These are phyloP conservation scores for Pleurotus tuoliensis DNA, from an alignment of 768 basidiomycete genomes.

Conservation along the genomic window DNA sequence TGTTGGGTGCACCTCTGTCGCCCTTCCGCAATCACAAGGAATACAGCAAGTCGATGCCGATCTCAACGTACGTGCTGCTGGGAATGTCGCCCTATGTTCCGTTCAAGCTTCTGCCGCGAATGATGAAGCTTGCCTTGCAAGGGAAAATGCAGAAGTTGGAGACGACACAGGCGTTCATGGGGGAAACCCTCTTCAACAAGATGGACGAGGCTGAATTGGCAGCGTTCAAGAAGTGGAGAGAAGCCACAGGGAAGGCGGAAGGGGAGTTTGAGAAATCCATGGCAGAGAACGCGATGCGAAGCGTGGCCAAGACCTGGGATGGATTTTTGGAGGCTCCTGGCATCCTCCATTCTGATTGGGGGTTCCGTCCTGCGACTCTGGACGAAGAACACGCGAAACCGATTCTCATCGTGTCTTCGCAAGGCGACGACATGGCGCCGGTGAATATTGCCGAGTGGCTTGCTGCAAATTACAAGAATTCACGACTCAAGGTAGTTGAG, in stretches of 20 bases:
- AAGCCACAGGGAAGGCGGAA: slow-evolving; percentile 29
- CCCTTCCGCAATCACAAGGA: slow-evolving; percentile 35
- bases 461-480: slow-evolving; percentile 35
- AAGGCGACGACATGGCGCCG: slow-evolving; percentile 31
- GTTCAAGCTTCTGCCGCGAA: slow-evolving; percentile 22
- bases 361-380: slow-evolving; percentile 30
- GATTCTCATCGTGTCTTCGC: slow-evolving; percentile 32
- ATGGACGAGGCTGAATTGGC: slow-evolving; percentile 29
- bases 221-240: slow-evolving; percentile 36
- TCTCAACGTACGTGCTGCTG: slow-evolving; percentile 34
- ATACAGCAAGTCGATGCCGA: slow-evolving; percentile 35
- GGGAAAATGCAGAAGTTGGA: slow-evolving; percentile 30
- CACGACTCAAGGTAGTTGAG: slow-evolving; percentile 25
- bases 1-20: slow-evolving; percentile 35
- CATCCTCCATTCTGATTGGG: slow-evolving; percentile 42
- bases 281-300: slow-evolving; percentile 33
- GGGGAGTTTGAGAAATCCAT: slow-evolving; percentile 33
- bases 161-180: slow-evolving; percentile 33
- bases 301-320: slow-evolving; percentile 39
- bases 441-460: slow-evolving; percentile 32
- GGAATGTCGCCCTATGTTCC: slow-evolving; percentile 32
- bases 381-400: slow-evolving; percentile 36
- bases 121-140: slow-evolving; percentile 24
- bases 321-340: slow-evolving; percentile 33
- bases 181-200: slow-evolving; percentile 26